A percentile compares a stretch with the other conserved stretches of the same genome.
Conservation (phyloP, 805 yeast species). For the Barnettozyma sucrosica region DNA sequence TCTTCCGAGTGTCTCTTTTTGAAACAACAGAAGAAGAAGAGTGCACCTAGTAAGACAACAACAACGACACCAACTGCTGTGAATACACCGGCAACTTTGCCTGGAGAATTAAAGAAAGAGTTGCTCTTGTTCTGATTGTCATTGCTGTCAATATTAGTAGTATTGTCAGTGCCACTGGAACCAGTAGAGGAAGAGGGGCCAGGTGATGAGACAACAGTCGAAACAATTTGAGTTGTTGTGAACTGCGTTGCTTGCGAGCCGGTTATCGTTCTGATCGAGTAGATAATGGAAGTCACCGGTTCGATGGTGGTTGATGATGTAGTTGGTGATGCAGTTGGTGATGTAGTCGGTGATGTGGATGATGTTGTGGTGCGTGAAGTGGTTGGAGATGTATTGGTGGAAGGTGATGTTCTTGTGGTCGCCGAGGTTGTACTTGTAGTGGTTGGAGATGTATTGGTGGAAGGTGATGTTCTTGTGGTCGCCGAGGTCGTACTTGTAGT, state of each 20-base stretch:
- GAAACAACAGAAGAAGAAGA: constrained; percentile 40
- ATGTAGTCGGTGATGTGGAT: neutral
- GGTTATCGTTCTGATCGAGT: constrained; percentile 31
- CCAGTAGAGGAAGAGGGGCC: constrained; percentile 17
- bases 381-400: neutral
- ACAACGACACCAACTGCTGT: constrained; percentile 66
- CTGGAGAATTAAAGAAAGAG: constrained; percentile 56
- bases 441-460: neutral
- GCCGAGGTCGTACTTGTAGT: too few species aligned
- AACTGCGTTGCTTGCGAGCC: constrained; percentile 27
- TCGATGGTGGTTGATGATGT: constrained; percentile 7
- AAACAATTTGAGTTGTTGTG: constrained; percentile 23
- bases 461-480: neutral
- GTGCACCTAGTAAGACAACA: constrained; percentile 36
- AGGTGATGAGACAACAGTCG: constrained; percentile 22
- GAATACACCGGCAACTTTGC: constrained; percentile 78
- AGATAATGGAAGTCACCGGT: constrained; percentile 29
- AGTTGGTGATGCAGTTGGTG: constrained; percentile 2
- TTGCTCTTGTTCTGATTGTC: constrained; percentile 14
- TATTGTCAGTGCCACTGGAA: constrained; percentile 13
- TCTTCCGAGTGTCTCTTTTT: constrained; percentile 17
- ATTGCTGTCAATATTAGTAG: neutral
- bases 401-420: neutral
- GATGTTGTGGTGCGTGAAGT: constrained; percentile 9
- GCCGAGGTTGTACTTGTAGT: too few species aligned